Evolutionary conservation across 2,329 filamentous ascomycete species (phyloP), one percentile per base, ranked within the genome.

Genomic region (Exserohilum rostratum): DNA sequence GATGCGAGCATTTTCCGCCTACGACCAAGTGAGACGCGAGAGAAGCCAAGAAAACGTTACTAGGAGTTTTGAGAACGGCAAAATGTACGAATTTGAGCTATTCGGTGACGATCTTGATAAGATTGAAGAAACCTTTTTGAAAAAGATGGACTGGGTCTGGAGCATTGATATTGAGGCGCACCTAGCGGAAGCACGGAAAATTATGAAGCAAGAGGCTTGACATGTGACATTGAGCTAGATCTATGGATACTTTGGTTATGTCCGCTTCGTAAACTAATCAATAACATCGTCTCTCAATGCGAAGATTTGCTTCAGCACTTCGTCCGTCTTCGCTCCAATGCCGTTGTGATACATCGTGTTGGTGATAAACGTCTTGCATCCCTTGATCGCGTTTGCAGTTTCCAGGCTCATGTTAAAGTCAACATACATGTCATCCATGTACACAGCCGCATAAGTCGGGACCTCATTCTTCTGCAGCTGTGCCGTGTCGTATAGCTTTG

Each of bases 391-490:
- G 35, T 78, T 78, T 9, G 90, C 91, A 13, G 91, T 96, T 64
- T 89, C 85, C 65, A 85, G 82, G 7, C 90, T 89, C 50, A 92
- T 78, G 6, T 85, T 85, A 63, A 85, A 90, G 68, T 96, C 90
- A 27, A 98, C 93, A 68, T 96, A 97, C 90, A 97, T 95, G 71
- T 96, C 92, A 59, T 96, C 89, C 4, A 91, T 74, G 65, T 90
- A 98, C 2, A 86, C 89, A 0, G 90, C 91, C 1, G 92, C 89
- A 68, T 95, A 97, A 0, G 96, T 86, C 0, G 93, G 93, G 0
- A 97, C 90, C 54, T 87, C 81, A 67, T 97, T 97, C 65, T 82
- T 84, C 15, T 82, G 83, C 43, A 97, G 80, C 73, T 90, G 88
- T 48, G 85, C 83, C 58, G 85, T 79, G 67, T 96, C 85, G 72